Evolutionary conservation across 257 asterid genomes (phyloP), one percentile per base, ranked within the genome.

Genomic region (Solanum piurae): DNA sequence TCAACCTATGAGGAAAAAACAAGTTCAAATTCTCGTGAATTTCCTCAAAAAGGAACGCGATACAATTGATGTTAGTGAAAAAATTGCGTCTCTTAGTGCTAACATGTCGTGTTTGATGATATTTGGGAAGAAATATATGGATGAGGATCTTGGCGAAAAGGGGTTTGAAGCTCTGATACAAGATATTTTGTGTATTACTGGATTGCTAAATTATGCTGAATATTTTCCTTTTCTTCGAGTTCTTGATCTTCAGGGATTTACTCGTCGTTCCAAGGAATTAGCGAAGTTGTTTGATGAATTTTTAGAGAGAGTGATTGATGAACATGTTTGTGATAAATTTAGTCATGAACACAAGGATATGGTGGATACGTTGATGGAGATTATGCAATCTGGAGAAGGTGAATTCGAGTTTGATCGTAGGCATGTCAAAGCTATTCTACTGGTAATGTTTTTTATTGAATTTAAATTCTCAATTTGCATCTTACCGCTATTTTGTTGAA

Each of bases 181-280:
- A 21, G 89, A 87, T 10, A 23, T 33, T 0, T 20, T 71, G 20
- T 58, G 27, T 3, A n/a, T 87, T 6, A 8, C 46, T 2, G 87
- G 21, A 49, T 5, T 25, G 9, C 87, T 85, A 0, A 72, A 71
- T 46, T 6, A 83, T 40, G 46, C 74, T 5, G 89, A 87, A 25
- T 87, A 31, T 23, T 77, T 83, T 37, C 89, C 89, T 13, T 83
- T 64, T 44, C 21, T 72, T 25, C 76, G 85, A 6, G 34, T 68
- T 21, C 23, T 87, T 34, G 87, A 87, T 69, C 71, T 89, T 27
- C 91, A 89, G 36, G 90, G 91, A 7, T 49, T 85, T 5, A 85
- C 75, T 9, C 76, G 83, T 18, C 86, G 68, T 0, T 27, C 40
- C 33, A 90, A 86, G 37, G 69, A 7, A 13, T 3, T 88, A 10